Evolutionary conservation across 2,329 filamentous ascomycete genomes (phyloP).

Genomic region (Fusarium ambrosium): DNA sequence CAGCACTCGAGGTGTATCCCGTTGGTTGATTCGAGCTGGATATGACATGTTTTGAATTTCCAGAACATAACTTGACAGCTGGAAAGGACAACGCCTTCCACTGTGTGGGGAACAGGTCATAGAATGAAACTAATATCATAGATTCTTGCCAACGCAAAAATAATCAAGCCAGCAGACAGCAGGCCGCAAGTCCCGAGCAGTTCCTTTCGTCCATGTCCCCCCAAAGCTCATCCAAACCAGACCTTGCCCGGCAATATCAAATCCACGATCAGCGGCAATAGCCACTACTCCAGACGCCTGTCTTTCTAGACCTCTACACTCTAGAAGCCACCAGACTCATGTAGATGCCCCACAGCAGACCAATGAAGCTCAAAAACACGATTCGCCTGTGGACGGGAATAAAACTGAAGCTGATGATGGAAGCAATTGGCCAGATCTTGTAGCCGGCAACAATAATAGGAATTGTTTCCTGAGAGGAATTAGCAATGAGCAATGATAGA

Average conservation of each 20-base stretch:
- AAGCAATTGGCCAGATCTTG: slow-evolving; percentile 66
- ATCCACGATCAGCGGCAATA: neutral
- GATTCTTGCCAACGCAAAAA: neutral
- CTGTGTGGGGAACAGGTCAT: too few relatives aligned
- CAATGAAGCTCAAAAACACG: slow-evolving; percentile 64
- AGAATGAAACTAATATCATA: neutral
- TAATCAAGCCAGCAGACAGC: neutral
- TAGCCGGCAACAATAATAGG: slow-evolving; percentile 64
- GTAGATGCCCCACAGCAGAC: slow-evolving; percentile 65
- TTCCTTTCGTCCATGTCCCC: neutral
- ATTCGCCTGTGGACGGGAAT: slow-evolving; percentile 64
- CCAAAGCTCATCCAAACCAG: neutral
- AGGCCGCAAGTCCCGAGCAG: neutral
- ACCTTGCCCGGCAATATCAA: neutral
- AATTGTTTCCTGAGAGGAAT: slow-evolving; percentile 55
- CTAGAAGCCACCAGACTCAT: slow-evolving; percentile 62
- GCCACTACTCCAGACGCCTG: neutral
- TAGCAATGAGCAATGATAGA: neutral
- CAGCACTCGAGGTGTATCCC: neutral
- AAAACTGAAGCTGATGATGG: slow-evolving; percentile 64
- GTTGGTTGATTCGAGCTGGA: neutral
- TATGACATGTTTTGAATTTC: neutral
- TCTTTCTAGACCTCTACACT: slow-evolving; percentile 46
- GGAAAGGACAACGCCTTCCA: neutral
- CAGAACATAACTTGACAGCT: neutral